Evolutionary conservation across 2,329 filamentous ascomycete species (phyloP), one percentile per base, ranked within the genome.

Genomic region (Tolypocladium inflatum): DNA sequence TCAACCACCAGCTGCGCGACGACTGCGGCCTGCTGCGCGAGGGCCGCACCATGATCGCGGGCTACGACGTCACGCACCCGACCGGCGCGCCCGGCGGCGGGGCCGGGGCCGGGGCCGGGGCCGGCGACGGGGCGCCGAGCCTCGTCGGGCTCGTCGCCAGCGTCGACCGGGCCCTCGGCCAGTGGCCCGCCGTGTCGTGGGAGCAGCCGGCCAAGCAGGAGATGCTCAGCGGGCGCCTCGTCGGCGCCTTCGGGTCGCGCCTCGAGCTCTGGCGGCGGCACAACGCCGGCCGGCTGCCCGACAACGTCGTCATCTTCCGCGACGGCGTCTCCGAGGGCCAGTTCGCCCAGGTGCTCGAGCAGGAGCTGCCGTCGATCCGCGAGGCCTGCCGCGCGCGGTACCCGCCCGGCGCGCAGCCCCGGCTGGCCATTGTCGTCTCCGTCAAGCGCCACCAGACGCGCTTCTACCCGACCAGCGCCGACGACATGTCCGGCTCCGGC

Each of bases 311-410:
- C 61, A 82, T 96, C 53, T 97, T 90, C 75, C 87, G 92, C 33
- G 92, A 96, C 64, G 92, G 92, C 41, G 90, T 97, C 0, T 94
- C 90, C 0, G 92, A 96, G 65, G 86, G 90, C 0, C 91, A 96
- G 63, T 96, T 92, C 70, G 66, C 78, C 0, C 75, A 80, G 26
- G 87, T 96, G 0, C 73, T 94, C 0, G 73, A 82, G 0, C 61
- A 80, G 1, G 92, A 97, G 70, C 77, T 95, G 43, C 84, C 84
- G 0, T 68, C 73, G 2, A 85, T 93, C 57, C 78, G 85, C 6
- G 72, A 77, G 9, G 90, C 90, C 0, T 93, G 89, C 69, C 64
- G 73, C 2, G 69, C 75, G 33, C 61, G 79, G 0, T 93, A 91
- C 66, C 77, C 80, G 0, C 74, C 76, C 43, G 68, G 73, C 5